phyloP scores from a whole-genome alignment of 2,329 filamentous ascomycete species.

The Beauveria rudraprayagi region DNA sequence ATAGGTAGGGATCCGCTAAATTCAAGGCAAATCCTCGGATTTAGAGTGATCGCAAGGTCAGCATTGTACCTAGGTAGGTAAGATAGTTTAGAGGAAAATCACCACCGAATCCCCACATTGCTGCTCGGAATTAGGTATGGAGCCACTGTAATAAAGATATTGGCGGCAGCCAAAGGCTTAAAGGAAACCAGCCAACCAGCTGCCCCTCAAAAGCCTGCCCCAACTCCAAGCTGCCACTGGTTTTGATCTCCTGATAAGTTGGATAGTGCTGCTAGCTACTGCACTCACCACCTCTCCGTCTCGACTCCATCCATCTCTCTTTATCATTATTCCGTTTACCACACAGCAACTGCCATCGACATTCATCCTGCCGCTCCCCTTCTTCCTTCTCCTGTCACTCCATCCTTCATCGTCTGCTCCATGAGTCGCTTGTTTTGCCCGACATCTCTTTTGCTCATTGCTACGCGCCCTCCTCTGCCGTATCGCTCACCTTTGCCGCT shows the following conservation, averaged over 20 bases:
- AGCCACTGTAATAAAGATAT: no score
- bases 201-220: no score
- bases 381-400: neutral
- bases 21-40: neutral
- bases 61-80: no score
- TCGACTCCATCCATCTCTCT: no score
- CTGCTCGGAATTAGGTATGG: no score
- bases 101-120: no score
- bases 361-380: neutral
- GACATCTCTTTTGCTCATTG: conserved; percentile 14
- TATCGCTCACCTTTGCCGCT: conserved; percentile 9
- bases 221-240: no score
- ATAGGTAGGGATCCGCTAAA: neutral
- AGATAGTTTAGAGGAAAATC: no score
- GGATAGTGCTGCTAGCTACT: neutral
- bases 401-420: neutral
- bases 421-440: conserved; percentile 1
- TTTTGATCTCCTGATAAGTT: neutral
- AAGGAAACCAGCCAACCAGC: no score
- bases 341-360: conserved; percentile 3
- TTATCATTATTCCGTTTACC: neutral
- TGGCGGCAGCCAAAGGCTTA: neutral
- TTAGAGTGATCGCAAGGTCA: no score
- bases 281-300: neutral
- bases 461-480: conserved; percentile 12